Evolutionary conservation across 306 rosid genomes (phyloP), one percentile per base, ranked within the genome.

Genomic region (Quercus gilva): DNA sequence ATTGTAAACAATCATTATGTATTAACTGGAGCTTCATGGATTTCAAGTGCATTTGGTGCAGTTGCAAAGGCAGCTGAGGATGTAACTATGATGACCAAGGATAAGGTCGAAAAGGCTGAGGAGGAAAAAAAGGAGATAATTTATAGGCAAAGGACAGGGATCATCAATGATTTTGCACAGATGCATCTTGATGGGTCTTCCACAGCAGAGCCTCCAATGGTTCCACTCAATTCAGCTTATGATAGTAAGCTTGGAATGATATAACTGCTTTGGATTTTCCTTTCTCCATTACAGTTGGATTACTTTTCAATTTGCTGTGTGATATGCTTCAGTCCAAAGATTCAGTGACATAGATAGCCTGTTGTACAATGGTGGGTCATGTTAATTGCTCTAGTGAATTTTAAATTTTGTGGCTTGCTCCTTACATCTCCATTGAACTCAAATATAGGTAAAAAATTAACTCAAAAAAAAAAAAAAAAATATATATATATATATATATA

Each of bases 41-140:
- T 93, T 73, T 85, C 94, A 17, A 80, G 52, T 31, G 94, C 96
- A 10, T 78, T 87, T 4, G 76, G 83, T 19, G 91, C 78, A 56
- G 82, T 93, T 26, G 81, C 93, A 26, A 93, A 87, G 78, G 93
- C 92, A 18, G 92, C 90, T 25, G 93, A 81, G 64, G 92, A 91
- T 83, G 93, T 93, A 41, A 80, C 78, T 74, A 37, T 75, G 13
- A 82, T 80, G 88, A 91, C 98, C 8, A 88, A 81, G 74, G 91
- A 89, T 73, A 93, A 93, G 85, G 90, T 91, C 55, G 94, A 84
- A 53, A 84, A 63, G 70, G 92, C 93, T 5, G 93, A 86, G 82
- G 86, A 80, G 76, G 93, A 84, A 63, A 91, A 86, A 75, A 86
- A 80, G 51, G 91, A 87, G 75, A 75, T n/a, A 9, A 43, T 80